Evolutionary conservation across 2,329 filamentous ascomycete genomes (phyloP).

Genomic region (Trichoderma afroharzianum): DNA sequence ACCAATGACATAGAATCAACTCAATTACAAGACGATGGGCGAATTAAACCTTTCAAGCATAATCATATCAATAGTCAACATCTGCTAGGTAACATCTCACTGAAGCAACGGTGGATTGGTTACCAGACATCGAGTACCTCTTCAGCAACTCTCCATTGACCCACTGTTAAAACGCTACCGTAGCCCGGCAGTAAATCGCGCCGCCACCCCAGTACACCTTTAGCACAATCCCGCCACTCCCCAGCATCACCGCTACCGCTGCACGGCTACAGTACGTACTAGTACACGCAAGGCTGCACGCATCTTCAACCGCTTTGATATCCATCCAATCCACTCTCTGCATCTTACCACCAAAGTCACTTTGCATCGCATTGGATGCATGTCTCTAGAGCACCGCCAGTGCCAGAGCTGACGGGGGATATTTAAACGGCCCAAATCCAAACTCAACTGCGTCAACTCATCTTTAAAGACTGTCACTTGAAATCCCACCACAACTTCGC

Average conservation of each 20-base stretch:
- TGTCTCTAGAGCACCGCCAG: not conserved
- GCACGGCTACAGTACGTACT: constrained; percentile 15
- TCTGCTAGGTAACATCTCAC: not conserved
- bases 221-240: not conserved
- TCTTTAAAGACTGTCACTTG: not conserved
- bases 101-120: too few relatives aligned
- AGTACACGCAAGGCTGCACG: constrained; percentile 8
- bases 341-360: not conserved
- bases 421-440: not conserved
- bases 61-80: not conserved
- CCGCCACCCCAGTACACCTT: not conserved
- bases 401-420: not conserved
- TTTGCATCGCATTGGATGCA: not conserved
- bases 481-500: not conserved
- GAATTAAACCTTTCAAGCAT: too few relatives aligned
- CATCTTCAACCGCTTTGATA: not conserved
- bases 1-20: not conserved
- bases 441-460: not conserved
- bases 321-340: not conserved
- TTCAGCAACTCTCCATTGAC: not conserved
- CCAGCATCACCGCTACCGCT: constrained; percentile 9
- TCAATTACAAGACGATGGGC: not conserved
- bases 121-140: not conserved
- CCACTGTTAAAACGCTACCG: constrained; percentile 1
- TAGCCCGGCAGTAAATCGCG: too few relatives aligned